Conservation (phyloP, 441 rosid genomes). For the Metrosideros polymorpha region DNA sequence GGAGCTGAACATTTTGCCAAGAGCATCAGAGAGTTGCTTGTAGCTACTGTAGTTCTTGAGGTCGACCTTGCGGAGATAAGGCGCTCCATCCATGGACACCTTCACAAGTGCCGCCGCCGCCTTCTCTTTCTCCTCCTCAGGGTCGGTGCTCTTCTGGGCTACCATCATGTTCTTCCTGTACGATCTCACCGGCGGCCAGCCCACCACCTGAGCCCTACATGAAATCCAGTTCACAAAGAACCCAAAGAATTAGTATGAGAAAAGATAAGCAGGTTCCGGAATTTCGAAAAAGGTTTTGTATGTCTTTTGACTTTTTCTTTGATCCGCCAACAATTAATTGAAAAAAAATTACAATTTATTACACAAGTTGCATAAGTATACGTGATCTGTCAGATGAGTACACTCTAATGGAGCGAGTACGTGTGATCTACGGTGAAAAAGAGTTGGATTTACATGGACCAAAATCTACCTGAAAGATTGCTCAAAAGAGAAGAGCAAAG, state of each 20-base stretch:
- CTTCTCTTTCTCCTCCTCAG: constrained; percentile 28
- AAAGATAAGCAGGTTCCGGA: not conserved
- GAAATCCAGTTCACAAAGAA: not conserved
- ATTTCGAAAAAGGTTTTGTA: not conserved
- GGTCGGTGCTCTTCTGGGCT: constrained; percentile 41
- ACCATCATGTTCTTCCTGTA: constrained; percentile 78
- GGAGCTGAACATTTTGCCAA: constrained; percentile 94
- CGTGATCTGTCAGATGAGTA: too few relatives aligned
- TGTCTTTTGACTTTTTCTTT: not conserved
- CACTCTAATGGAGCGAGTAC: not conserved
- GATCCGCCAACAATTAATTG: not conserved
- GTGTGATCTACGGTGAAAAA: not conserved
- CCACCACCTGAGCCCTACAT: constrained; percentile 86
- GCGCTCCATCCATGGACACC: constrained; percentile 97
- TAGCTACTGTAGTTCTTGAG: constrained; percentile 87
- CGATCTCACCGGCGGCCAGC: constrained; percentile 97
- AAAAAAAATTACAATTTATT: too few relatives aligned
- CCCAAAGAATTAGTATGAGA: not conserved
- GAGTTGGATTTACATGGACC: not conserved
- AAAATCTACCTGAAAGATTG: not conserved
- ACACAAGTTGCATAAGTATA: too few relatives aligned
- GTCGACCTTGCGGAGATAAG: constrained; percentile 91
- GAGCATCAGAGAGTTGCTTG: constrained; percentile 73
- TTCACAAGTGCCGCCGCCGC: constrained; percentile 54
- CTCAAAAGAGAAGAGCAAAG: not conserved